Evolutionary conservation across 75 land plant species (phyloP).

Genomic region (Pinus albicaulis): DNA sequence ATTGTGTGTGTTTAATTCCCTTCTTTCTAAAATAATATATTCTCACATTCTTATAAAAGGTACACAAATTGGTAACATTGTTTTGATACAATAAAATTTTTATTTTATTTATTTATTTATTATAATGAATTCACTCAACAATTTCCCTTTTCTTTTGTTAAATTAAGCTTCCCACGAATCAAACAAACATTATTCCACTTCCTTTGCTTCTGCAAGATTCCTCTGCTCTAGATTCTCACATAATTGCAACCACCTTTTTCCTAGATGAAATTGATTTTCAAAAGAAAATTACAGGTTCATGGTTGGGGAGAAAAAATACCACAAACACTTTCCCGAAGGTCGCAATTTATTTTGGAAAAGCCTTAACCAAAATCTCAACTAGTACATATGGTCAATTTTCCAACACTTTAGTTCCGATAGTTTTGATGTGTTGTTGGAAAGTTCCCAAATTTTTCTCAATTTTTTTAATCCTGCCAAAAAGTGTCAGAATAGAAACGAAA

Average conservation of each 20-base stretch:
- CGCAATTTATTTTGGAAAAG: slow-evolving; percentile 18
- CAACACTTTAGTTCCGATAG: no score
- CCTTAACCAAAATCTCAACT: no score
- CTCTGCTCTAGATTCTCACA: slow-evolving; percentile 9
- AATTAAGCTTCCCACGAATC: slow-evolving; percentile 43
- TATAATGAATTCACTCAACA: slow-evolving; percentile 38
- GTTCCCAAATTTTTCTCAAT: no score
- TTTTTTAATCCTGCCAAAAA: no score
- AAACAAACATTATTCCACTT: slow-evolving; percentile 52
- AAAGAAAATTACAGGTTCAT: slow-evolving; percentile 30
- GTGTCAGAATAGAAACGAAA: no score
- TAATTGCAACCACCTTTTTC: slow-evolving; percentile 32
- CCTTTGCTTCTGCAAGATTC: slow-evolving; percentile 34
- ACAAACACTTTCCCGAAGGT: slow-evolving; percentile 43
- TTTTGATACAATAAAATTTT: background rate
- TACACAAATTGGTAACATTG: background rate
- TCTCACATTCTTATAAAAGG: background rate
- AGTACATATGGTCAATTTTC: no score
- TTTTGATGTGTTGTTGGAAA: no score
- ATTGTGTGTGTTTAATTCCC: background rate
- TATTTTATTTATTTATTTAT: background rate
- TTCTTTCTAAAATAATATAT: background rate
- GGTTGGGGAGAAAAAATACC: slow-evolving; percentile 21
- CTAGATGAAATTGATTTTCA: slow-evolving; percentile 31
- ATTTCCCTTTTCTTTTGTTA: slow-evolving; percentile 65